These are phyloP conservation scores for Coemansia furcata DNA, from an alignment of 192 early-diverging fungal species.

Conservation along the genomic window DNA sequence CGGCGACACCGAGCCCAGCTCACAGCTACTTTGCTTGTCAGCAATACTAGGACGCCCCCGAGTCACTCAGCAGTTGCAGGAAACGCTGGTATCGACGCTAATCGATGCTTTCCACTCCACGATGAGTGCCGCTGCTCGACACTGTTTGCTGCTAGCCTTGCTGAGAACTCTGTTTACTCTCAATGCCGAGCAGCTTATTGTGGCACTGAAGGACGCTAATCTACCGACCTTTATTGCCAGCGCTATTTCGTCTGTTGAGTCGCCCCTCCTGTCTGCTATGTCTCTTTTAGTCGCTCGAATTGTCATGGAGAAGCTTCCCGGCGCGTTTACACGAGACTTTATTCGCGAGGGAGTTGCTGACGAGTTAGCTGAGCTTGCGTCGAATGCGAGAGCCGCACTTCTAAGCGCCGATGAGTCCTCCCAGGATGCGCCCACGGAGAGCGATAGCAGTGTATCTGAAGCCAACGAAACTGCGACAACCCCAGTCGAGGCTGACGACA, in stretches of 20 bases:
- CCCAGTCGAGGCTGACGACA: background rate
- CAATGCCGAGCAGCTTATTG: conserved; percentile 42
- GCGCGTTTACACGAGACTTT: conserved; percentile 58
- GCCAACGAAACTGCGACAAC: background rate
- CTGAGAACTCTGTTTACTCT: conserved; percentile 57
- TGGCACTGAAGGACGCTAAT: conserved; percentile 44
- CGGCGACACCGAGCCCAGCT: background rate
- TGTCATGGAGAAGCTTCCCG: conserved; percentile 63
- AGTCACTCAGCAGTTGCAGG: conserved; percentile 23
- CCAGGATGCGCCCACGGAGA: background rate
- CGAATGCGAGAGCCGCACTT: background rate
- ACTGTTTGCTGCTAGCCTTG: conserved; percentile 61
- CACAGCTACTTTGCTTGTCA: background rate
- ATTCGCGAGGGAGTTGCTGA: conserved; percentile 73
- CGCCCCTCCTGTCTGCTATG: conserved; percentile 20
- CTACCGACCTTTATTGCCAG: conserved; percentile 21
- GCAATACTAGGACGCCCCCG: conserved; percentile 8
- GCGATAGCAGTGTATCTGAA: background rate
- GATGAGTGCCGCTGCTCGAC: conserved; percentile 62
- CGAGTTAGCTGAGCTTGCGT: conserved; percentile 56
- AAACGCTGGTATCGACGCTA: conserved; percentile 64
- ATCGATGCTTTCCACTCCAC: conserved; percentile 70
- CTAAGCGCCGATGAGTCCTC: background rate
- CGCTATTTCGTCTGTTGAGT: conserved; percentile 14
- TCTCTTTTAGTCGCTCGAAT: conserved; percentile 55